Evolutionary conservation across 176 grass and related monocot genomes (phyloP).

Genomic region (Aegilops sharonensis): DNA sequence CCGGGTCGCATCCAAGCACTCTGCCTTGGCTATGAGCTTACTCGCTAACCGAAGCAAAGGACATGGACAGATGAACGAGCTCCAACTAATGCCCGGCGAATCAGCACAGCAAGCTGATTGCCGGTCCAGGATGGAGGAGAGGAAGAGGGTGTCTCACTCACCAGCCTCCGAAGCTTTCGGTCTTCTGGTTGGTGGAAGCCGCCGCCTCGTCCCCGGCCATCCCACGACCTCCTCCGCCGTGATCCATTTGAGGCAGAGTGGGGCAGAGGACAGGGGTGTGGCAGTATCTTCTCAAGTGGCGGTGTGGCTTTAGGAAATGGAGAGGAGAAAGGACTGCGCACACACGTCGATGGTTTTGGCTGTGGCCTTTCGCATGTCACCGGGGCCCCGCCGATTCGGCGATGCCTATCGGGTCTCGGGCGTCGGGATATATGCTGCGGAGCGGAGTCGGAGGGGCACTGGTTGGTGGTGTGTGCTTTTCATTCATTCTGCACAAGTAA

Average conservation of each 20-base stretch:
- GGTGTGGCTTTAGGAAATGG: background rate
- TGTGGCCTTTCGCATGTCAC: background rate
- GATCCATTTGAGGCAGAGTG: slow-evolving; percentile 11
- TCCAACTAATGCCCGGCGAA: background rate
- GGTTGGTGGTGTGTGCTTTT: background rate
- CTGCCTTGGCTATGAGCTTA: background rate
- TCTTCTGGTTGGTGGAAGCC: slow-evolving; percentile 36
- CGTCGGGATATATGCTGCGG: background rate
- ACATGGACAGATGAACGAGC: background rate
- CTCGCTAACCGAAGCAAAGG: background rate
- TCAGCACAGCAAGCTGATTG: background rate
- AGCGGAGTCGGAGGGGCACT: background rate
- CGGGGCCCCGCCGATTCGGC: background rate
- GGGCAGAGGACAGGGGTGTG: background rate
- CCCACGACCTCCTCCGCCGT: background rate
- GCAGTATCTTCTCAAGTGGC: background rate
- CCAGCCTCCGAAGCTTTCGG: slow-evolving; percentile 27
- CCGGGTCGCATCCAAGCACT: background rate
- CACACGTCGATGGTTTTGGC: background rate
- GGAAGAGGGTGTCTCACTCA: background rate
- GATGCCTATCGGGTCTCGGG: background rate
- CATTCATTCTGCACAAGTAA: background rate
- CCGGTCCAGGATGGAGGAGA: background rate
- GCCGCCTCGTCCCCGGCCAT: background rate
- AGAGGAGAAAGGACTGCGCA: background rate